A percentile compares a stretch with the other conserved stretches of the same genome.
Evolutionary conservation across 306 rosid genomes (phyloP).

Genomic region (Rosa persica): DNA sequence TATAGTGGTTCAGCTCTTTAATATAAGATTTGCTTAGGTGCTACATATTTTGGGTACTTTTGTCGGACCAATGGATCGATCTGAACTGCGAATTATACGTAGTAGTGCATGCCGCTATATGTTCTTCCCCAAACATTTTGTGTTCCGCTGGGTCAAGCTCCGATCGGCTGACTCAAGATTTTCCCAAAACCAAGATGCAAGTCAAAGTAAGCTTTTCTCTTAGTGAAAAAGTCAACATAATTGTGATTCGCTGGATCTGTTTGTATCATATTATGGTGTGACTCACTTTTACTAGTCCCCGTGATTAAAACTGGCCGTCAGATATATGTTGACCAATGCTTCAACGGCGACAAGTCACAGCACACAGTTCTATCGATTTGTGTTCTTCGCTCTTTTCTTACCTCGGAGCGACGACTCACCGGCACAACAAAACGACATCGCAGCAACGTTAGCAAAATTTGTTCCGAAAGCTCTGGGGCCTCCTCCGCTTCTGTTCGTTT

Average conservation of each 20-base stretch:
- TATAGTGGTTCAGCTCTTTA: too few species aligned
- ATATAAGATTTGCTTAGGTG: too few species aligned
- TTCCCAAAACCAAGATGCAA: too few species aligned
- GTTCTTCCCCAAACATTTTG: too few species aligned
- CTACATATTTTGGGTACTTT: too few species aligned
- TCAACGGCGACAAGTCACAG: neutral
- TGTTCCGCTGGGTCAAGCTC: too few species aligned
- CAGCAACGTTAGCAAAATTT: neutral
- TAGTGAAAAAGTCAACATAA: too few species aligned
- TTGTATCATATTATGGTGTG: neutral
- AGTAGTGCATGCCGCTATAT: too few species aligned
- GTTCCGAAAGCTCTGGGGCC: conserved; percentile 10
- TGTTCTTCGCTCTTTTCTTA: neutral
- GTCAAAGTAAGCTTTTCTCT: too few species aligned
- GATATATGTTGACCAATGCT: neutral
- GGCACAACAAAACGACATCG: neutral
- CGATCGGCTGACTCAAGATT: too few species aligned
- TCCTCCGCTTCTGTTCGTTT: neutral
- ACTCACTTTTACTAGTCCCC: neutral
- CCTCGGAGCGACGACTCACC: neutral
- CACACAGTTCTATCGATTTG: neutral
- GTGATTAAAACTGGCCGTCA: neutral
- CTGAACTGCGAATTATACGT: too few species aligned
- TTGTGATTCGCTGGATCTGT: neutral
- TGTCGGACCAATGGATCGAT: too few species aligned